Conservation (phyloP, 352 stramenopile genomes). For the Phytophthora ramorum region DNA sequence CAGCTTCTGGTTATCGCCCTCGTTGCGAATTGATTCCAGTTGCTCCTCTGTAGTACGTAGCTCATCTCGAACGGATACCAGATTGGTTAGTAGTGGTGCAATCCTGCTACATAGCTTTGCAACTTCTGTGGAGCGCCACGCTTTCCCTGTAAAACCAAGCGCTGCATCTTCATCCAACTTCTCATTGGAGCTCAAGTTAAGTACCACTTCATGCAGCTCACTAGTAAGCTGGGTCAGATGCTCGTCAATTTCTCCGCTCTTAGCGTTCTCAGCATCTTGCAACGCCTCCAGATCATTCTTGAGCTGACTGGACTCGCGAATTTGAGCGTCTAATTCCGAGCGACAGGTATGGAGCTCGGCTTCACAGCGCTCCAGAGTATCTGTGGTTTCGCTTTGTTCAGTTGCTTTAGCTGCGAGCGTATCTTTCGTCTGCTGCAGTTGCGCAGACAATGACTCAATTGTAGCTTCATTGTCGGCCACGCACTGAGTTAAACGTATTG, state of each 20-base stretch:
- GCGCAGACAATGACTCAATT: constrained; percentile 17
- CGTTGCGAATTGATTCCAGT: constrained; percentile 12
- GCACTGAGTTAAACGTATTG: constrained; percentile 12
- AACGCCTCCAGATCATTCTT: constrained; percentile 25
- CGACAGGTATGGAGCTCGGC: constrained; percentile 21
- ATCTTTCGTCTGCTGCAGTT: constrained; percentile 21
- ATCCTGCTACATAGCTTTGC: constrained; percentile 20
- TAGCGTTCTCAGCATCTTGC: constrained; percentile 18
- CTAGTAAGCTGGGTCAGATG: constrained; percentile 15
- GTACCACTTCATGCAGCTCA: constrained; percentile 22
- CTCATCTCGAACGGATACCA: constrained; percentile 24
- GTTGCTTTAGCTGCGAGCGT: constrained; percentile 17
- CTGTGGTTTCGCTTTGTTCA: constrained; percentile 17
- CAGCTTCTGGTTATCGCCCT: constrained; percentile 17
- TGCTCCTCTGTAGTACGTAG: constrained; percentile 18
- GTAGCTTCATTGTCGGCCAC: constrained; percentile 14
- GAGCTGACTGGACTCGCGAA: constrained; percentile 20
- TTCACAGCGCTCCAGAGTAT: constrained; percentile 22
- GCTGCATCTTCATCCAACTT: constrained; percentile 5
- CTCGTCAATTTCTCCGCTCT: constrained; percentile 13
- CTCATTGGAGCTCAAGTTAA: constrained; percentile 1
- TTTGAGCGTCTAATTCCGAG: constrained; percentile 19
- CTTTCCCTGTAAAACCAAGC: constrained; percentile 3
- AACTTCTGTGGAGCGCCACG: constrained; percentile 30
- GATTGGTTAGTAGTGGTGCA: constrained; percentile 8